Conservation (phyloP, 331 rosid genomes). For the Saraca asoca region DNA sequence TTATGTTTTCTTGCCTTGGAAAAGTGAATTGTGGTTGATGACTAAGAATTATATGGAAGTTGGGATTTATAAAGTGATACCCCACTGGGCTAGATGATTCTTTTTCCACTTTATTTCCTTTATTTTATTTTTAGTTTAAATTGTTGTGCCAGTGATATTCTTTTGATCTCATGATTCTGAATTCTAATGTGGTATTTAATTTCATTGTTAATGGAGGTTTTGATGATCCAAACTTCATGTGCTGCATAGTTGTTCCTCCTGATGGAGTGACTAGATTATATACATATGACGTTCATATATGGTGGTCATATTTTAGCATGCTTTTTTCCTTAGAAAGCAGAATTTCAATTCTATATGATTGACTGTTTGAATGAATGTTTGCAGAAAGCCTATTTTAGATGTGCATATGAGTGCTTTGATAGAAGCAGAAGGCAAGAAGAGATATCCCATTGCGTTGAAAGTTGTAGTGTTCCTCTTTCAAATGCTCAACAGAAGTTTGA, state of each 20-base stretch:
- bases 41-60: conserved; percentile 8
- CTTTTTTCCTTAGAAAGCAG: conserved; percentile 10
- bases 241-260: conserved; percentile 2
- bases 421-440: conserved; percentile 76
- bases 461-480: conserved; percentile 74
- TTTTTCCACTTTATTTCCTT: not conserved
- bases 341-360: conserved; percentile 13
- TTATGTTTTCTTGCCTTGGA: not conserved
- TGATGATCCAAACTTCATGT: not conserved
- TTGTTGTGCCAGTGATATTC: conserved; percentile 11
- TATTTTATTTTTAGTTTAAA: conserved; percentile 14
- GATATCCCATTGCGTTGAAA: conserved; percentile 73
- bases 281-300: conserved; percentile 18
- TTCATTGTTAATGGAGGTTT: conserved; percentile 4
- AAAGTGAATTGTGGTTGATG: conserved; percentile 19
- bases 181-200: not conserved
- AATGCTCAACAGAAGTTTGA: conserved; percentile 80
- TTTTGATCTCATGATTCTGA: not conserved
- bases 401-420: conserved; percentile 91
- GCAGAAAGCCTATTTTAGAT: conserved; percentile 91
- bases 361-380: conserved; percentile 31
- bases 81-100: conserved; percentile 2
- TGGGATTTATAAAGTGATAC: not conserved
- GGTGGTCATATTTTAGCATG: not conserved
- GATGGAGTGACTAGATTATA: not conserved